Base-by-base conservation (phyloP, 306 rosid genomes). In the Quercus dentata region DNA sequence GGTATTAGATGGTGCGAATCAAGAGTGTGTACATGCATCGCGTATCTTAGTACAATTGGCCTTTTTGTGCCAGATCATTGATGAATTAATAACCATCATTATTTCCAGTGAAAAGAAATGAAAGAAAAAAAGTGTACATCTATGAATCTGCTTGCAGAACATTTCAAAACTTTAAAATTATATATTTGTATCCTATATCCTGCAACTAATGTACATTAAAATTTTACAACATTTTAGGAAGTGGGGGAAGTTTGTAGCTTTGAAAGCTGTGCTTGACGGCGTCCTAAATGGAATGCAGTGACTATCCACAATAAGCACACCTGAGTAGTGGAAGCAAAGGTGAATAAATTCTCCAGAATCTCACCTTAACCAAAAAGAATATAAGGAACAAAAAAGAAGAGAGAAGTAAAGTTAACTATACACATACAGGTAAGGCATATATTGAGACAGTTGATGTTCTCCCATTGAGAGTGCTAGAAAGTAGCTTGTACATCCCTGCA, bases 401-500 rank as follows among this genome's bases (percentile, higher is more conserved):
- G 18, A 71, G 62, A 74, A 76, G 57, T 17, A 23, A 72, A 55
- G 20, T 28, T 46, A 20, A 82, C 33, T 59, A 63, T 33, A 78
- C 41, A 78, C 97, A 28, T 93, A 93, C 99, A 27, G 98, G 99
- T 55, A 93, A 55, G 77, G 97, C 94, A 51, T 90, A 90, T 59
- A 93, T 85, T 51, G 97, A 90, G 71, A 89, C 83, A 5, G 90
- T 84, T 28, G 99, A 90, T 21, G 96, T 79, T 75, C 81, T 91
- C 73, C 92, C 97, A 25, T 88, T 77, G 57, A 87, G 86, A 55
- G 88, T 58, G 80, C 85, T 85, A 69, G 85, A 89, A 79, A 93
- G 94, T 72, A 95, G 85, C 84, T 91, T 93, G 88, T 89, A 95
- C 88, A 95, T 90, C 79, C 91, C 99, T 51, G 98, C 99, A 27